Percentiles rank a stretch among this genome's conserved stretches.
Evolutionary conservation across 306 rosid species (phyloP).

Genomic region (Medicago truncatula): MtrunA17r5.0-ANR NC_053043.1:5525001-5525500

Average conservation of each 20-base stretch:
- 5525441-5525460: too few species aligned
- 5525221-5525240: constrained; percentile 12
- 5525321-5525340: constrained; percentile 19
- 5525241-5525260: background rate
- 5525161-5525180: background rate
- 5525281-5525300: constrained; percentile 25
- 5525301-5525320: background rate
- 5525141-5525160: constrained; percentile 31
- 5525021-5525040: constrained; percentile 3
- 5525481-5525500: too few species aligned
- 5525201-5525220: constrained; percentile 36
- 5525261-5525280: constrained; percentile 35
- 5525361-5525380: constrained; percentile 21
- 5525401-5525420: too few species aligned
- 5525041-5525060: constrained; percentile 18
- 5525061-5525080: background rate
- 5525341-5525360: constrained; percentile 4
- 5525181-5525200: constrained; percentile 6
- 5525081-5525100: constrained; percentile 6
- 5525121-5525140: constrained; percentile 26
- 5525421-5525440: too few species aligned
- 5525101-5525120: background rate
- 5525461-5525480: too few species aligned
- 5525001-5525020: background rate
- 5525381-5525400: background rate